These are phyloP conservation scores for Trichocladium uniseriatum DNA, from an alignment of 495 filamentous ascomycete genomes.

Conservation along the genomic window DNA sequence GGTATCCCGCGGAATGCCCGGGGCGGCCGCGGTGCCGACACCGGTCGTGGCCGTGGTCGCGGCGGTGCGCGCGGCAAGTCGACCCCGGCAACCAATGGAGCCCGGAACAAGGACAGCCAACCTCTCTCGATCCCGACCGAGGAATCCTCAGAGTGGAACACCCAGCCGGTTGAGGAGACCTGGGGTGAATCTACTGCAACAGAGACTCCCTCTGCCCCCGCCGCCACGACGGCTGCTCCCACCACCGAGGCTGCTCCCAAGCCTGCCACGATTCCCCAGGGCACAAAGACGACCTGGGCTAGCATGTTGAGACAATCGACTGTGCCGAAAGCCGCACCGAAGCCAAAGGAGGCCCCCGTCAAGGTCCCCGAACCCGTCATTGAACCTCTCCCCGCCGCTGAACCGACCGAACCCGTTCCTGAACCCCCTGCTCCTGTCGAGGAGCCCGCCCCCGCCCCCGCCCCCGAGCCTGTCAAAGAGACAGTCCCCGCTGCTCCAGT, in stretches of 20 bases:
- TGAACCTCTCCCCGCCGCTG: slow-evolving; percentile 31
- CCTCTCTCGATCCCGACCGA: slow-evolving; percentile 43
- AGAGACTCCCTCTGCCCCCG: slow-evolving; percentile 10
- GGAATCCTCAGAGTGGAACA: slow-evolving; percentile 34
- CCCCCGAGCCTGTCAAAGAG: slow-evolving; percentile 23
- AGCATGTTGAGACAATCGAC: slow-evolving; percentile 45
- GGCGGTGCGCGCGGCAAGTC: slow-evolving; percentile 48
- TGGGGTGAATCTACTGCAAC: slow-evolving; percentile 12
- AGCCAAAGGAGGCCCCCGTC: slow-evolving; percentile 36
- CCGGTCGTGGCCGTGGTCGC: slow-evolving; percentile 61
- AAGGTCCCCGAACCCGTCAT: slow-evolving; percentile 32
- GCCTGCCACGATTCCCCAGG: slow-evolving; percentile 25
- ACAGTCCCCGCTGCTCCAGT: slow-evolving; percentile 12
- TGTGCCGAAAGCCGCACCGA: slow-evolving; percentile 34
- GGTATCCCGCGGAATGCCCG: slow-evolving; percentile 39
- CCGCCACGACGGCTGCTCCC: slow-evolving; percentile 15
- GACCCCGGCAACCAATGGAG: slow-evolving; percentile 43
- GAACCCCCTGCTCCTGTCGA: slow-evolving; percentile 25
- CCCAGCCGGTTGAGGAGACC: slow-evolving; percentile 29
- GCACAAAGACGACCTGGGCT: slow-evolving; percentile 48
- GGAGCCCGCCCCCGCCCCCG: slow-evolving; percentile 18
- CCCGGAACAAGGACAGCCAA: slow-evolving; percentile 37
- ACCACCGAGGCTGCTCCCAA: slow-evolving; percentile 22
- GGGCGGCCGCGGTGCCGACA: slow-evolving; percentile 59
- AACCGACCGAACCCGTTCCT: slow-evolving; percentile 11